Evolutionary conservation across 2,329 filamentous ascomycete species (phyloP).

Genomic region (Xylariaceae sp.): DNA sequence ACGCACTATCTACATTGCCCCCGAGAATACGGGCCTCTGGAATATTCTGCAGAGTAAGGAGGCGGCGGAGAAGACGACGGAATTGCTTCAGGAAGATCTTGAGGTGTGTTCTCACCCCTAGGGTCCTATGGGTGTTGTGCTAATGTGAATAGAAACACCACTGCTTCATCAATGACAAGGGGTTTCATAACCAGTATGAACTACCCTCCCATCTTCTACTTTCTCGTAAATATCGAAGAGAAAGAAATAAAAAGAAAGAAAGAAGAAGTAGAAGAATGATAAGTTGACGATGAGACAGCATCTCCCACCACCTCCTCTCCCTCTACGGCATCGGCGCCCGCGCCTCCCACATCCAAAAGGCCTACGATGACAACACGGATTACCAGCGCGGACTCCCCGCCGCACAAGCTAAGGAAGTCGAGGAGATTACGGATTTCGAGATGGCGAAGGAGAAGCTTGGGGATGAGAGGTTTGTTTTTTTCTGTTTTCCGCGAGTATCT

Average conservation of each 20-base stretch:
- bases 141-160: slow-evolving; percentile 50
- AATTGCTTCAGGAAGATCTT: slow-evolving; percentile 72
- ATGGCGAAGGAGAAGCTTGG: slow-evolving; percentile 57
- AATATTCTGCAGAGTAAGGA: slow-evolving; percentile 46
- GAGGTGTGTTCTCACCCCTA: slow-evolving; percentile 37
- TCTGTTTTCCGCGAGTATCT: no score
- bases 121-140: background rate
- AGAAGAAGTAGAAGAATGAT: no score
- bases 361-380: slow-evolving; percentile 57
- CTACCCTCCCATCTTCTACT: no score
- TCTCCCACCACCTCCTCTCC: slow-evolving; percentile 70
- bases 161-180: slow-evolving; percentile 70
- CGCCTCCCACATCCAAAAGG: slow-evolving; percentile 52
- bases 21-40: slow-evolving; percentile 48
- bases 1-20: slow-evolving; percentile 43
- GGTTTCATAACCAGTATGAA: slow-evolving; percentile 75
- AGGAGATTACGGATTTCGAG: slow-evolving; percentile 52
- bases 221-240: no score
- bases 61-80: slow-evolving; percentile 56
- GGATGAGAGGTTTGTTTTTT: slow-evolving; percentile 38
- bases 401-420: slow-evolving; percentile 43
- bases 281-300: no score
- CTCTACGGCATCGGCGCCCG: slow-evolving; percentile 70
- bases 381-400: slow-evolving; percentile 58
- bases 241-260: no score